A percentile compares a stretch with the other conserved stretches of the same genome.
These are phyloP conservation scores for Clitoria ternatea DNA, from an alignment of 306 rosid species.

Conservation along the genomic window DNA sequence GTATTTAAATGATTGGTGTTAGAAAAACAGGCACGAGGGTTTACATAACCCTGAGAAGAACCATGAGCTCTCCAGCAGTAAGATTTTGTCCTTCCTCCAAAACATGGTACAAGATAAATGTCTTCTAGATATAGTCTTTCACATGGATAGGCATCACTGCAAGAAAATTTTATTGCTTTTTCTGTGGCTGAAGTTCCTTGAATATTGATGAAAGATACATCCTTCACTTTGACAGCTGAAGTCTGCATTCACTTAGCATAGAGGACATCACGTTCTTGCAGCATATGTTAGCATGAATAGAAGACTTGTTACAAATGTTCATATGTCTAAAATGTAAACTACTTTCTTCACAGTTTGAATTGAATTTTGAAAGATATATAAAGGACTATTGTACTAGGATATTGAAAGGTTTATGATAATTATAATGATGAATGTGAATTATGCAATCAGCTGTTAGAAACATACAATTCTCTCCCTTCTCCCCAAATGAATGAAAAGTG, in stretches of 20 bases:
- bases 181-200: constrained; percentile 61
- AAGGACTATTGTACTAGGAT: too few species aligned
- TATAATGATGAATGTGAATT: too few species aligned
- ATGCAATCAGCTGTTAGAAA: too few species aligned
- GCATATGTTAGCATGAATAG: too few species aligned
- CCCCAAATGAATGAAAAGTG: too few species aligned
- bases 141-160: constrained; percentile 56
- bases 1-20: background rate
- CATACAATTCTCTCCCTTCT: too few species aligned
- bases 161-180: constrained; percentile 52
- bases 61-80: constrained; percentile 56
- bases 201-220: constrained; percentile 48
- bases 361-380: too few species aligned
- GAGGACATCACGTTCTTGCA: too few species aligned
- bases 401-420: too few species aligned
- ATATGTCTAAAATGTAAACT: background rate
- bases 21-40: constrained; percentile 49
- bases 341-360: too few species aligned
- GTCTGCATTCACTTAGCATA: too few species aligned
- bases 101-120: constrained; percentile 31
- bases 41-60: constrained; percentile 31
- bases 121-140: constrained; percentile 51
- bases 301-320: background rate
- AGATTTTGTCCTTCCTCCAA: constrained; percentile 29
- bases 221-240: background rate